These are phyloP conservation scores for peach (Prunus persica) DNA, from an alignment of 306 rosid species.

Conservation along the genomic window DNA sequence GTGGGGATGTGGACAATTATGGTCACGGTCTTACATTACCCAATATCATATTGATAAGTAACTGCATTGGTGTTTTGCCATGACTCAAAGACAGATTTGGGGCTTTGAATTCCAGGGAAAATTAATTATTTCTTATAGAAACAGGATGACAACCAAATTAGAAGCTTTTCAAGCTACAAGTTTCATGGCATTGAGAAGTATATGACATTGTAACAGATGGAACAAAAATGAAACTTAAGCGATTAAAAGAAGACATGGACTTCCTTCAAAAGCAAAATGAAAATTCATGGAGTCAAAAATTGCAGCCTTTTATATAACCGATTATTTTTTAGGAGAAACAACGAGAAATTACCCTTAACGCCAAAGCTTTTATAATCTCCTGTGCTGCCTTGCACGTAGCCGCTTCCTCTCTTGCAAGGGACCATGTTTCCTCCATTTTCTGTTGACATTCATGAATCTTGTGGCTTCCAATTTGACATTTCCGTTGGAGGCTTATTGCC, in stretches of 20 bases:
- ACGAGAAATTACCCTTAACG: slow-evolving; percentile 45
- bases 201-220: neutral
- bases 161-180: neutral
- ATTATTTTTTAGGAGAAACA: neutral
- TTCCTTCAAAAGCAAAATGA: neutral
- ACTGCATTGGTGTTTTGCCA: no score
- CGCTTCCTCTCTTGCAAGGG: slow-evolving; percentile 69
- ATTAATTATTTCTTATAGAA: no score
- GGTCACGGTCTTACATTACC: no score
- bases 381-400: slow-evolving; percentile 64
- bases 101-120: no score
- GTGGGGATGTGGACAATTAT: no score
- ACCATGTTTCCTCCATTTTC: slow-evolving; percentile 60
- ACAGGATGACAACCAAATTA: no score
- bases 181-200: neutral
- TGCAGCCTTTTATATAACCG: neutral
- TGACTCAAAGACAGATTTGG: no score
- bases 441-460: slow-evolving; percentile 54
- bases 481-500: slow-evolving; percentile 61
- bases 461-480: slow-evolving; percentile 46
- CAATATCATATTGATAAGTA: no score
- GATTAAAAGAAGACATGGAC: neutral
- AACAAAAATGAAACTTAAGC: neutral
- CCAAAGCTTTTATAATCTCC: slow-evolving; percentile 73
- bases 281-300: neutral